These are phyloP conservation scores for Xylaria telfairii DNA, from an alignment of 495 filamentous ascomycete genomes.

Conservation along the genomic window DNA sequence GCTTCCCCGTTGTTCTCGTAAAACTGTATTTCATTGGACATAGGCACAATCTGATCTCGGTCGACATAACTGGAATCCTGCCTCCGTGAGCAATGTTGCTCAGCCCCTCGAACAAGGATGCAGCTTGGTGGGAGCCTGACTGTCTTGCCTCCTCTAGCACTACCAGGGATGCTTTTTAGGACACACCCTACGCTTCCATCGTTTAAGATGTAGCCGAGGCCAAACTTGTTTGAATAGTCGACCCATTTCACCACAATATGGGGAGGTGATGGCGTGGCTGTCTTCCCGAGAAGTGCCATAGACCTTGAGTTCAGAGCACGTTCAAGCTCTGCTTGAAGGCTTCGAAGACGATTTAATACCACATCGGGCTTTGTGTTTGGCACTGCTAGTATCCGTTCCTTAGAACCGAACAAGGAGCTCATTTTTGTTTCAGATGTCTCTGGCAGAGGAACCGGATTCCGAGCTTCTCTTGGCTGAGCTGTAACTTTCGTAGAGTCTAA, in stretches of 20 bases:
- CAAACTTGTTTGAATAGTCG: constrained; percentile 92
- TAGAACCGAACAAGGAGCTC: constrained; percentile 54
- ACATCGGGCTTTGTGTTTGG: constrained; percentile 58
- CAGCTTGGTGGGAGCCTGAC: constrained; percentile 66
- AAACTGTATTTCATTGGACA: constrained; percentile 71
- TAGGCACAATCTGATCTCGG: constrained; percentile 69
- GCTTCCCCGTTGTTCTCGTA: constrained; percentile 74
- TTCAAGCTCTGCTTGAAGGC: constrained; percentile 59
- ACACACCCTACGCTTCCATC: constrained; percentile 85
- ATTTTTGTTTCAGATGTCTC: constrained; percentile 17
- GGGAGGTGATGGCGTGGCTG: constrained; percentile 48
- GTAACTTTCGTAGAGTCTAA: not conserved
- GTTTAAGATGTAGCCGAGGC: constrained; percentile 82
- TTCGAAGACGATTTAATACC: constrained; percentile 55
- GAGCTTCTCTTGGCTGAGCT: not conserved
- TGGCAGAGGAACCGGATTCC: not conserved
- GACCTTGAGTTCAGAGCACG: constrained; percentile 62
- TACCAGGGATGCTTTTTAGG: constrained; percentile 61
- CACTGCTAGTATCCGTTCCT: constrained; percentile 55
- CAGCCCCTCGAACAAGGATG: constrained; percentile 71
- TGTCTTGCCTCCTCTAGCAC: constrained; percentile 52
- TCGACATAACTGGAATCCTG: constrained; percentile 62
- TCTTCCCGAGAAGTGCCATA: constrained; percentile 53
- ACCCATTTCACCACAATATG: constrained; percentile 86
- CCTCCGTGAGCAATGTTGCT: constrained; percentile 62